Evolutionary conservation across 2,329 filamentous ascomycete species (phyloP), one percentile per base, ranked within the genome.

Genomic region (Pseudogymnoascus sp.): DNA sequence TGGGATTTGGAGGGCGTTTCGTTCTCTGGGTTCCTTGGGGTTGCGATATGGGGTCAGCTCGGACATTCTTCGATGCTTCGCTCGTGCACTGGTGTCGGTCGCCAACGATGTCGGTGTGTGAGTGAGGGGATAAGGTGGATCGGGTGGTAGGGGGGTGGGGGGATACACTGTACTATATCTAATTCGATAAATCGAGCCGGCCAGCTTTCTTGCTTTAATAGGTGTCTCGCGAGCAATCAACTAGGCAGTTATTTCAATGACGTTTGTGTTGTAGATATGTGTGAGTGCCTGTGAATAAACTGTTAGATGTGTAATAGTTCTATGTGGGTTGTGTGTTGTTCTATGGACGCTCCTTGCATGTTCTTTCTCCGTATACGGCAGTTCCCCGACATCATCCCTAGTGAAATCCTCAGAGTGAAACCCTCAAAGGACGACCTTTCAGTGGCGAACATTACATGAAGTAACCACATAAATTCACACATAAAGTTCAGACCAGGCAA

Each of bases 111-210:
- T 36, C 63, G 37, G 40, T 61, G 63, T 59, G 62, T 46, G 42
- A 21, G 62, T 37, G 14, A 31, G 21, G 50, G 50, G 28, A 56
- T 31, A 56, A 56, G 50, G 50, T 56, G 50, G 50, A n/a, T 64
- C 64, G 59, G 65, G 65, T 63, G 50, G 59, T 63, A 65, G 64
- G 64, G 67, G 67, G 50, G 36, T n/a, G 25, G 66, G 37, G 21
- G 62, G 56, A 61, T 61, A 38, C 65, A 68, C 68, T 73, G 70
- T 72, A 73, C 68, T 72, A 73, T 73, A 73, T 68, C 65, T 70
- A 70, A 70, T 70, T 71, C 67, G 62, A 60, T 67, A 65, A 60
- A 68, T 66, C 67, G 67, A 42, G 68, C 69, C 70, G 71, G 71
- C 70, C 71, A 70, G 69, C 71, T 64, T 66, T 66, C 61, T 56